phyloP scores from a whole-genome alignment of 2,329 filamentous ascomycete species.

The Colletotrichum sp. region DNA sequence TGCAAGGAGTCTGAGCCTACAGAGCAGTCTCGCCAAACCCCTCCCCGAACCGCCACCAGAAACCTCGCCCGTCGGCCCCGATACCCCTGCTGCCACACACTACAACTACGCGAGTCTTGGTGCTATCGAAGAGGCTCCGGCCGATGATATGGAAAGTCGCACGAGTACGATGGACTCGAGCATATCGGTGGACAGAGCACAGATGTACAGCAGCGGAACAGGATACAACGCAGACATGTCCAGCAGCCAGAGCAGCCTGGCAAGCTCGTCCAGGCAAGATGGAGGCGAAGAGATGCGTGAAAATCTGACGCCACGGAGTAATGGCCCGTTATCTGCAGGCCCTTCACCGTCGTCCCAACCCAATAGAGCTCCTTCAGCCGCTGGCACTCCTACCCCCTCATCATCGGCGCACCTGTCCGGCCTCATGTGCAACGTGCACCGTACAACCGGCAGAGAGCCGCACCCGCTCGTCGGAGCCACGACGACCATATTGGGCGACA shows the following conservation, averaged over 20 bases:
- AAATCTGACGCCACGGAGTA: constrained; percentile 55
- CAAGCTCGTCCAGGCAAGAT: constrained; percentile 37
- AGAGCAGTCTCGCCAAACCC: constrained; percentile 63
- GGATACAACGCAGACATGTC: constrained; percentile 42
- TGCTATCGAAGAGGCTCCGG: constrained; percentile 30
- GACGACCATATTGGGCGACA: constrained; percentile 93
- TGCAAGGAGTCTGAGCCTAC: constrained; percentile 59
- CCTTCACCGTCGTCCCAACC: constrained; percentile 60
- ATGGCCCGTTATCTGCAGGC: constrained; percentile 59
- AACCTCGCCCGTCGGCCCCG: constrained; percentile 21
- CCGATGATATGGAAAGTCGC: constrained; percentile 45
- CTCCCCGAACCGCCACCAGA: constrained; percentile 54
- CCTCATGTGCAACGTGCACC: constrained; percentile 73
- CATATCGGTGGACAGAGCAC: constrained; percentile 33
- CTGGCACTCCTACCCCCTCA: constrained; percentile 50
- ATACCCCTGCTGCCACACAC: constrained; percentile 36
- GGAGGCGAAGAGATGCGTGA: constrained; percentile 49
- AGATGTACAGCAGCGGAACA: constrained; percentile 40
- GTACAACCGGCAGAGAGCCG: constrained; percentile 91
- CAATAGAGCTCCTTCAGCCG: constrained; percentile 36
- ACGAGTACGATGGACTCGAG: constrained; percentile 56
- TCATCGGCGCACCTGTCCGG: constrained; percentile 67
- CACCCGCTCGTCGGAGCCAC: constrained; percentile 92
- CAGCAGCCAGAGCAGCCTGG: constrained; percentile 23
- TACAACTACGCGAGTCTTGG: constrained; percentile 31